Conservation (phyloP, 208 protist species). For the Wallacemonas collosoma region DNA sequence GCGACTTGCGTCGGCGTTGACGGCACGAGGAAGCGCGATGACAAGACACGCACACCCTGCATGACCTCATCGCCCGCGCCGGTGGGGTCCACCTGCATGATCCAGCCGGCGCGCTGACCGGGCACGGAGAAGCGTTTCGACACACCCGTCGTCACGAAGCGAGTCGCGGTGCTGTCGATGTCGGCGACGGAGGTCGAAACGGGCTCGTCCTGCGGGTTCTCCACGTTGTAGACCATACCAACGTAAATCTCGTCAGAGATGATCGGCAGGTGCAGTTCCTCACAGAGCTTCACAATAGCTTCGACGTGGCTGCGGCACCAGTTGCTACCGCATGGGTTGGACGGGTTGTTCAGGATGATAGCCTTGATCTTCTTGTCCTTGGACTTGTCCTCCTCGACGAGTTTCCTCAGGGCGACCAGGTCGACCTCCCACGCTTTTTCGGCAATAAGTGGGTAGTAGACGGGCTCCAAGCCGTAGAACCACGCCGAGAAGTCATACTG, state of each 20-base stretch:
- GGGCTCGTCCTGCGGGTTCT: slow-evolving; percentile 20
- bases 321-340: slow-evolving; percentile 92
- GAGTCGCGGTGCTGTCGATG: slow-evolving; percentile 58
- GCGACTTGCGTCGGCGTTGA: slow-evolving; percentile 74
- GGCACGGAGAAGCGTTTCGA: slow-evolving; percentile 88
- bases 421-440: slow-evolving; percentile 87
- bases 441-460: slow-evolving; percentile 66
- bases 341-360: slow-evolving; percentile 93
- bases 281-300: slow-evolving; percentile 57
- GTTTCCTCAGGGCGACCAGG: slow-evolving; percentile 51
- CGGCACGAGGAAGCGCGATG: slow-evolving; percentile 61
- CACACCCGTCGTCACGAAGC: slow-evolving; percentile 73
- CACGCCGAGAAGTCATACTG: slow-evolving; percentile 80
- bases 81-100: slow-evolving; percentile 60
- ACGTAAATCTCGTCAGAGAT: slow-evolving; percentile 93
- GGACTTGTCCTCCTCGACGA: slow-evolving; percentile 47
- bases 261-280: slow-evolving; percentile 77
- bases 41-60: slow-evolving; percentile 19
- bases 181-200: slow-evolving; percentile 45
- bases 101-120: slow-evolving; percentile 90
- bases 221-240: slow-evolving; percentile 77
- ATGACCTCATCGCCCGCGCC: slow-evolving; percentile 19
- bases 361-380: slow-evolving; percentile 51
- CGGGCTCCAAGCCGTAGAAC: slow-evolving; percentile 51
- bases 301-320: slow-evolving; percentile 63